Percentiles rank a stretch among this genome's conserved stretches.
Evolutionary conservation across 2,329 filamentous ascomycete genomes (phyloP).

Genomic region (Epichloe amarillans): DNA sequence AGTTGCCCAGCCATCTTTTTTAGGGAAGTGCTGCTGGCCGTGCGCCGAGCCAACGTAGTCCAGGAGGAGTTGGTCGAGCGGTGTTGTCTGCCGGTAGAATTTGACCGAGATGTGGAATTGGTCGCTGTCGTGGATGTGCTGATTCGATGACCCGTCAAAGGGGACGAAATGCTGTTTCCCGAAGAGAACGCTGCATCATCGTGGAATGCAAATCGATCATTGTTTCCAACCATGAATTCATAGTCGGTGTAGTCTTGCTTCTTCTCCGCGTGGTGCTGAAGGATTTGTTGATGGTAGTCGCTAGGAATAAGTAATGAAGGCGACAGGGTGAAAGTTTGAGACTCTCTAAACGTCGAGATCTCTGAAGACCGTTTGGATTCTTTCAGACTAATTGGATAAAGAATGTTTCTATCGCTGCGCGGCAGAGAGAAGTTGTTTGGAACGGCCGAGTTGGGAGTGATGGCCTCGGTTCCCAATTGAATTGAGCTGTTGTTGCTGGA

Average conservation of each 20-base stretch:
- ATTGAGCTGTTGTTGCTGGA: conserved; percentile 24
- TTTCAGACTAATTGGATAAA: conserved; percentile 15
- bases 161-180: conserved; percentile 8
- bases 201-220: conserved; percentile 8
- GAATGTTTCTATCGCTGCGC: conserved; percentile 22
- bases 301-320: conserved; percentile 48
- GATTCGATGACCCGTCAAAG: conserved; percentile 27
- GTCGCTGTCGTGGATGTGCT: conserved; percentile 44
- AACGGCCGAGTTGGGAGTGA: conserved; percentile 27
- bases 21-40: conserved; percentile 35
- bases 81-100: conserved; percentile 37
- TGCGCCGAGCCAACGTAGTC: conserved; percentile 41
- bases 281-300: conserved; percentile 44
- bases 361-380: conserved; percentile 31
- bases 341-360: conserved; percentile 43
- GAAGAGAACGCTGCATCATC: conserved; percentile 8
- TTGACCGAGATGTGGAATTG: conserved; percentile 31
- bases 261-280: conserved; percentile 18
- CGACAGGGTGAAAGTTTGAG: conserved; percentile 45
- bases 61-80: conserved; percentile 39
- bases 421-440: conserved; percentile 41
- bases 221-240: conserved; percentile 9
- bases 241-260: conserved; percentile 20
- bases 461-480: conserved; percentile 30
- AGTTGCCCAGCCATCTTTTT: conserved; percentile 21